Conservation (phyloP, 2,329 filamentous ascomycete genomes). For the Ploettnerulaceae sp. region DNA sequence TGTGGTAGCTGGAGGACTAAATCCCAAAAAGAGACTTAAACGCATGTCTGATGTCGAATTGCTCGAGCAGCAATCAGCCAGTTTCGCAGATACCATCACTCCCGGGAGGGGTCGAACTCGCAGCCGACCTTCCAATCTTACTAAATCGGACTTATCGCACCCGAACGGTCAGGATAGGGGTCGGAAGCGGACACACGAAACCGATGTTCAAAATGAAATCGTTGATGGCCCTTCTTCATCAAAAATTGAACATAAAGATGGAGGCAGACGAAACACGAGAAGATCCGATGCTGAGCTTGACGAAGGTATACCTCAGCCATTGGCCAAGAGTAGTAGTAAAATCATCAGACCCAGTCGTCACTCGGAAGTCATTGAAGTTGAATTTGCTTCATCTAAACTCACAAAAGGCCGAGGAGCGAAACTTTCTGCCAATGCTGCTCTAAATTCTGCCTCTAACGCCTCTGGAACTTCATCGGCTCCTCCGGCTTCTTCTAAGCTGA, state of each 20-base stretch:
- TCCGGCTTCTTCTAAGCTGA: constrained; percentile 1
- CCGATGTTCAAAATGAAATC: constrained; percentile 6
- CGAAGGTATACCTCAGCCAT: not conserved
- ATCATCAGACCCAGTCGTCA: constrained; percentile 2
- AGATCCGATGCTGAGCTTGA: not conserved
- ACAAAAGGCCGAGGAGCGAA: constrained; percentile 12
- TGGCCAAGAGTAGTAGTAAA: constrained; percentile 1
- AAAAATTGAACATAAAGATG: not conserved
- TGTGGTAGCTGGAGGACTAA: not conserved
- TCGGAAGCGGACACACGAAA: constrained; percentile 11
- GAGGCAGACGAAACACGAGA: not conserved
- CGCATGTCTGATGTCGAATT: not conserved
- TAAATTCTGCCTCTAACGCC: not conserved
- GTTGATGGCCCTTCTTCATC: no score
- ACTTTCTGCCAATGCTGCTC: not conserved
- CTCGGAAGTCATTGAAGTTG: constrained; percentile 14
- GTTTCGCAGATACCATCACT: not conserved
- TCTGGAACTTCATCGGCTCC: constrained; percentile 1
- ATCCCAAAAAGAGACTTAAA: not conserved
- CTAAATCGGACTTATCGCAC: not conserved
- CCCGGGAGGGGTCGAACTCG: constrained; percentile 7
- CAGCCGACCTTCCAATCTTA: not conserved
- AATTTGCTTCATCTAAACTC: constrained; percentile 24
- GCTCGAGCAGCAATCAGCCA: not conserved
- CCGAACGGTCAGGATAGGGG: constrained; percentile 3